Base-by-base conservation (phyloP, 164 flowering plant genomes). In the Aristolochia fimbriata region DNA sequence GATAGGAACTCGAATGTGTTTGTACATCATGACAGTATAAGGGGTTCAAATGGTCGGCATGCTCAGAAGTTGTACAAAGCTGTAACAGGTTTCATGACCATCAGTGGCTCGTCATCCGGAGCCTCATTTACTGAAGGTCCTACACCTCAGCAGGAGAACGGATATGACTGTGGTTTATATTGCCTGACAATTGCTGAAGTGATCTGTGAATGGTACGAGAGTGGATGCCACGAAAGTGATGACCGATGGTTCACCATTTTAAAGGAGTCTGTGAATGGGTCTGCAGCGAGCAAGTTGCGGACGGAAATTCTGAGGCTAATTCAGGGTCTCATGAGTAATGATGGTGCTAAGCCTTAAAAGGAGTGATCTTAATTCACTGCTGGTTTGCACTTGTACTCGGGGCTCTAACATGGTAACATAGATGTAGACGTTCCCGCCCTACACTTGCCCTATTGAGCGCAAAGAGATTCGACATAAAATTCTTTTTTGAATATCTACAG, bases 81-180 rank as follows among this genome's bases (percentile, higher is more conserved):
- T 67, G 72, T 87, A 21, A 64, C 23, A 46, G 58, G 65, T 13
- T 80, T 73, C 57, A 47, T 83, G 68, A 72, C 71, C 24, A 27
- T 16, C 19, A 63, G 76, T 8, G 47, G n/a, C 55, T 61, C 74
- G 0, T 33, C 63, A 8, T 51, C 74, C 23, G 25, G 64, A 15
- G 55, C 57, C 19, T 47, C 8, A 2, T 83, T 69, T 60, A 6
- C 62, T 0, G 88, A 87, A 55, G 71, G 71, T 57, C 15, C 56
- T 6, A 65, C 85, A 0, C 94, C 92, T 0, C 85, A 75, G 67
- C 94, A 88, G 61, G 48, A 19, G 46, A 88, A 86, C 67, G 81
- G 86, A 15, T 79, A 81, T 70, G 94, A 86, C 67, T 88, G 96
- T 76, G 94, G 93, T 17, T 17, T 88, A 1, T 86, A 80, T 63